Percentiles rank a stretch among this genome's conserved stretches.
Conservation (phyloP, 345 rosid species). For the Acer negundo region DNA sequence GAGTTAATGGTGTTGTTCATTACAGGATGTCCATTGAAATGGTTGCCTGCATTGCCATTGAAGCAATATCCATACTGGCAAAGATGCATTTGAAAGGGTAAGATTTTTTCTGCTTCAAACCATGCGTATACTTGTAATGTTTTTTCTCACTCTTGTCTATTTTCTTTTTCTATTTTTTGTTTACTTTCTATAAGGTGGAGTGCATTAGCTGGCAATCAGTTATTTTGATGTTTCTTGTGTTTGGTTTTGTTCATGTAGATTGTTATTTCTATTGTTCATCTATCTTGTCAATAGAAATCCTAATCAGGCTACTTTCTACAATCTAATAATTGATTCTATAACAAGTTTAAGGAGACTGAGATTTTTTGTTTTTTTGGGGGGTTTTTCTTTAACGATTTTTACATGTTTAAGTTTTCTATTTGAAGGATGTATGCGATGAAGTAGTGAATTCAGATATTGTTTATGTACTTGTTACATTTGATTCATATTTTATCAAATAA, state of each 20-base stretch:
- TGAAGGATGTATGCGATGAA: background rate
- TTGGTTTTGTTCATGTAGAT: background rate
- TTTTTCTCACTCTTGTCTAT: background rate
- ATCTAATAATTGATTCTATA: background rate
- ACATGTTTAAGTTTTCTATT: background rate
- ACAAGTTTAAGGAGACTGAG: background rate
- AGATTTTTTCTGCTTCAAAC: constrained; percentile 7
- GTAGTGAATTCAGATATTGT: background rate
- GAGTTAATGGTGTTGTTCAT: constrained; percentile 20
- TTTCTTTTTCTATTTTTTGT: background rate
- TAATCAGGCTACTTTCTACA: background rate
- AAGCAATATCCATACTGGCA: constrained; percentile 77
- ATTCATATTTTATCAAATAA: background rate
- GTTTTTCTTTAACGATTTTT: background rate
- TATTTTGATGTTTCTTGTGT: constrained; percentile 3
- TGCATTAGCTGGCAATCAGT: background rate
- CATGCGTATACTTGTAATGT: background rate
- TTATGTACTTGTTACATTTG: background rate
- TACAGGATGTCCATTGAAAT: constrained; percentile 75
- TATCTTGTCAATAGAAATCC: background rate
- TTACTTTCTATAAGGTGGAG: constrained; percentile 8
- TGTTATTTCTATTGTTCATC: background rate
- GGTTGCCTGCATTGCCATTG: constrained; percentile 82
- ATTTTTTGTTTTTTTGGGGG: background rate
- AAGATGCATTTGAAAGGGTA: constrained; percentile 75